Percentiles rank a stretch among this genome's conserved stretches.
Conservation (phyloP, 192 early-diverging fungal species). For the Phycomyces blakesleeanus region DNA sequence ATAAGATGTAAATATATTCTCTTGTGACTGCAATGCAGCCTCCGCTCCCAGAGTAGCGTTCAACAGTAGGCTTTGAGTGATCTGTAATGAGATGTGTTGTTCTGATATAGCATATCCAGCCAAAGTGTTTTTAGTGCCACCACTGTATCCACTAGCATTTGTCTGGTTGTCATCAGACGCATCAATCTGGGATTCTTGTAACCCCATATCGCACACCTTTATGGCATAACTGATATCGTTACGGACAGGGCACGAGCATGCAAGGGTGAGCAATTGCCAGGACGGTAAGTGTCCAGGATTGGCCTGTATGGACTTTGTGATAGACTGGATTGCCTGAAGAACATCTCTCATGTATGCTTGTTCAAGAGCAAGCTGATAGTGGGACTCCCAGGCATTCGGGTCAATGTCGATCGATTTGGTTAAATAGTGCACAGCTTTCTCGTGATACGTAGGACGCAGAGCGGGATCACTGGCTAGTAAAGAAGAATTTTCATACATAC, state of each 20-base stretch:
- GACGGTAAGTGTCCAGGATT: slow-evolving; percentile 57
- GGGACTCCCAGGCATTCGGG: slow-evolving; percentile 50
- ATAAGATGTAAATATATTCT: slow-evolving; percentile 62
- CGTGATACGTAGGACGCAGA: slow-evolving; percentile 58
- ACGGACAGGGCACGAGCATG: slow-evolving; percentile 56
- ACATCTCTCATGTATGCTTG: slow-evolving; percentile 65
- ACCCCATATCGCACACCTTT: slow-evolving; percentile 59
- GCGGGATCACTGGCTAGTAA: slow-evolving; percentile 56
- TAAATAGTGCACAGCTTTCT: slow-evolving; percentile 52
- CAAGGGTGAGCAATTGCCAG: slow-evolving; percentile 71
- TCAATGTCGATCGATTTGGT: slow-evolving; percentile 46
- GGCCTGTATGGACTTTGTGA: slow-evolving; percentile 52
- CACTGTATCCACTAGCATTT: slow-evolving; percentile 30
- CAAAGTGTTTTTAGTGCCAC: not conserved
- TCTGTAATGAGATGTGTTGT: slow-evolving; percentile 55
- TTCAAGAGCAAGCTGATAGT: slow-evolving; percentile 68
- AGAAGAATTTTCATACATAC: not conserved
- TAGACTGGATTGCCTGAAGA: slow-evolving; percentile 46
- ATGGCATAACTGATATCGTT: slow-evolving; percentile 62
- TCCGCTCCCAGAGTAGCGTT: slow-evolving; percentile 51
- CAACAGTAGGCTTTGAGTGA: slow-evolving; percentile 56
- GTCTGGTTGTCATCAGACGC: not conserved
- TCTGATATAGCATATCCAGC: slow-evolving; percentile 48
- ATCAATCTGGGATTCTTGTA: slow-evolving; percentile 48
- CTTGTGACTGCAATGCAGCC: slow-evolving; percentile 48